Evolutionary conservation across 2,329 filamentous ascomycete genomes (phyloP), one percentile per base, ranked within the genome.

Genomic region (Fusarium beomiforme): DNA sequence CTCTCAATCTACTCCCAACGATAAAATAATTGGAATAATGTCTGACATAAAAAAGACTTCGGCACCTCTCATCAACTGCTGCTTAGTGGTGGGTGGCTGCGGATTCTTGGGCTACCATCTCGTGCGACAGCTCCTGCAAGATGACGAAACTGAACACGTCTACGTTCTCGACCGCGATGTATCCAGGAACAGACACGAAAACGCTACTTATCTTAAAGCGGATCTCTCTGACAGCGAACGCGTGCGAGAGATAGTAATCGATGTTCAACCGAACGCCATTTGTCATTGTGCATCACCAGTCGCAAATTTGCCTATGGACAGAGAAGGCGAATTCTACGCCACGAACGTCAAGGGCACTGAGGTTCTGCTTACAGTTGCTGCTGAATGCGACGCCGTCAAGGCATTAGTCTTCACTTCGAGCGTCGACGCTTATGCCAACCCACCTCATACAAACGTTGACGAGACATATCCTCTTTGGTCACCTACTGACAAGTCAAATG

Each of bases 81-180:
- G 42, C 8, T 47, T 71, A 8, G 74, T 81, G 11, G 70, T 77
- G 3, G 79, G 79, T 57, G 79, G 79, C 34, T 79, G 78, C 42
- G 79, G 80, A 14, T 82, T 79, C 29, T 43, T 82, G 2, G 79
- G 80, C 4, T 79, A 74, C 37, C 73, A 79, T 56, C 67, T 81
- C 5, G 79, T 81, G 21, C 34, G 62, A 1, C 64, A 75, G 5
- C 74, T 81, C 2, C 55, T 78, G 3, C 23, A 67, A 6, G 76
- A 79, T 24, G 24, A 54, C 3, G 68, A 67, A 12, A 71, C 66
- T 26, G 69, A 65, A 6, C 17, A 67, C 0, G 71, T 82, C 16
- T 68, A 74, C 34, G 74, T 81, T 9, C 19, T 82, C 7, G 79
- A 80, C 55, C 72, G 75, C 8, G 68, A 73, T 6, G 51, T 71